Evolutionary conservation across 257 asterid genomes (phyloP), one percentile per base, ranked within the genome.

Genomic region (Solanum virginianum): DNA sequence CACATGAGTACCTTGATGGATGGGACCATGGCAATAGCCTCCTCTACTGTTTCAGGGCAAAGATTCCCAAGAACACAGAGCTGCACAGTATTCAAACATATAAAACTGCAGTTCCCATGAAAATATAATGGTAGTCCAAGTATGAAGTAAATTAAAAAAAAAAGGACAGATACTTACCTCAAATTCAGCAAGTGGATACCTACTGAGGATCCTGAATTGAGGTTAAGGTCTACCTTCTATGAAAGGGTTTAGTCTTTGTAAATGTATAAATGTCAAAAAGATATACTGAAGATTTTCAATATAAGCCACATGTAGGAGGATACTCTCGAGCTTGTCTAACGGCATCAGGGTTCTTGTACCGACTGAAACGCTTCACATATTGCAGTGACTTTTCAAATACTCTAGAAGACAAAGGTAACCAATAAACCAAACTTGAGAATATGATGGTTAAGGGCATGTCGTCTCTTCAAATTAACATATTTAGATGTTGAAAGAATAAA

Each of bases 241-340:
- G n/a, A 53, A 79, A 53, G 65, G 26, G 26, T 15, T 15, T 24
- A 13, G 29, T 53, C 41, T 4, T 26, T 53, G 83, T 79, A 79
- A 15, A 49, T 77, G 41, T 65, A 75, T 75, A 72, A 70, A 75
- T 18, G 32, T 82, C 71, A 75, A 72, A 13, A 53, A 29, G 55
- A 65, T 20, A 60, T 36, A 88, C 29, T 16, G 29, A 77, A 79
- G 83, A 26, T 79, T 53, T 79, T 29, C 45, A 51, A 53, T 16
- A 20, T 26, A 79, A 53, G 65, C 47, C 65, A 79, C 83, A 53
- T 47, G 49, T 29, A 79, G 83, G 26, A 93, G 97, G 98, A 95
- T 95, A 94, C 98, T 96, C 99, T 89, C 99, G 90, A 87, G 94
- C 99, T 97, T 97, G 99, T 90, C 97, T 92, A 86, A 97, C 98